Conservation (phyloP, 768 basidiomycete genomes). For the Leccinum incarnatum region DNA sequence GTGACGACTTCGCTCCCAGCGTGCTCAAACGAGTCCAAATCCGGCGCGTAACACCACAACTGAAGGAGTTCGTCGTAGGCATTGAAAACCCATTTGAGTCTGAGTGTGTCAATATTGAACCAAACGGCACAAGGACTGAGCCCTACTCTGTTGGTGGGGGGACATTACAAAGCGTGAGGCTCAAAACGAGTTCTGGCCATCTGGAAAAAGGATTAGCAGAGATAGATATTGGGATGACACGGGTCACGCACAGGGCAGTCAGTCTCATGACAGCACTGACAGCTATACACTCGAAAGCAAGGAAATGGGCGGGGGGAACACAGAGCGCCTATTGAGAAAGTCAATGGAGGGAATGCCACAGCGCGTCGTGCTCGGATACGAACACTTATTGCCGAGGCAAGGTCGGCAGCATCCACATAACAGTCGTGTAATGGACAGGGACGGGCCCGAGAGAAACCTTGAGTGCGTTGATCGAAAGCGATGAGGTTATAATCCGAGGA, state of each 20-base stretch:
- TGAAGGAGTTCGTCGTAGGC: conserved; percentile 64
- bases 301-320: conserved; percentile 66
- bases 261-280: conserved; percentile 61
- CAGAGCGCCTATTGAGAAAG: conserved; percentile 45
- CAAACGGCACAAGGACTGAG: not conserved
- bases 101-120: conserved; percentile 25
- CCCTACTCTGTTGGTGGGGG: conserved; percentile 66
- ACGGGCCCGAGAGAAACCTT: conserved; percentile 55
- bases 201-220: conserved; percentile 34
- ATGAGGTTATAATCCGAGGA: conserved; percentile 61
- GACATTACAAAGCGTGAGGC: conserved; percentile 66
- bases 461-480: conserved; percentile 68
- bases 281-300: conserved; percentile 63
- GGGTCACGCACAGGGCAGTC: conserved; percentile 53
- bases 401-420: conserved; percentile 78
- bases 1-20: conserved; percentile 56
- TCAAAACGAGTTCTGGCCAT: conserved; percentile 70
- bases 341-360: not conserved
- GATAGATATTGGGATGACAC: not conserved
- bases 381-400: conserved; percentile 65
- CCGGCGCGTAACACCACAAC: conserved; percentile 62
- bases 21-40: conserved; percentile 66
- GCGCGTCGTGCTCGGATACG: conserved; percentile 19
- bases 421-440: conserved; percentile 60
- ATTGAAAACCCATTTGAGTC: conserved; percentile 56